A percentile compares a stretch with the other conserved stretches of the same genome.
Conservation (phyloP, 805 yeast species). For the Sugiyamaella qingdaonensis region DNA sequence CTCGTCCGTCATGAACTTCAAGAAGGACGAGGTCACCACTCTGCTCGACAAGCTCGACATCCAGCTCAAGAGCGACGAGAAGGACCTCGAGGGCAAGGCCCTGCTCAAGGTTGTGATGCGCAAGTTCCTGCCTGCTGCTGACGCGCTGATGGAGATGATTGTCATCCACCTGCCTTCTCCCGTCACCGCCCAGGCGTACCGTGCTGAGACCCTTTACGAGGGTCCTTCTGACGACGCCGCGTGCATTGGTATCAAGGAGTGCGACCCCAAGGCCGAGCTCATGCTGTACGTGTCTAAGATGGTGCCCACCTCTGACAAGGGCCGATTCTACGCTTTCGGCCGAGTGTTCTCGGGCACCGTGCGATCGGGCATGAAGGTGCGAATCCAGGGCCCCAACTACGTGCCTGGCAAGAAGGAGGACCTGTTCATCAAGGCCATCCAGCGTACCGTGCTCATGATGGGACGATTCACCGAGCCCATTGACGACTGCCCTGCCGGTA, state of each 20-base stretch:
- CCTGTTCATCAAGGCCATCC: constrained; percentile 92
- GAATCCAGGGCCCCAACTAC: constrained; percentile 99
- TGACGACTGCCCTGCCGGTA: constrained; percentile 99
- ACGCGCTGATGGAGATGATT: constrained; percentile 98
- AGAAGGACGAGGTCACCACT: constrained; percentile 92
- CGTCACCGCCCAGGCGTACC: constrained; percentile 97
- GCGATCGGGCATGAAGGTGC: constrained; percentile 96
- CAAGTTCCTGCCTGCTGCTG: constrained; percentile 99
- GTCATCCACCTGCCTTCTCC: constrained; percentile 98
- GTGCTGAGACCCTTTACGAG: constrained; percentile 98
- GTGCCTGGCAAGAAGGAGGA: constrained; percentile 98
- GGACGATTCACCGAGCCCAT: constrained; percentile 97
- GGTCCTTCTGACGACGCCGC: constrained; percentile 90
- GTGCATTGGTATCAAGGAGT: constrained; percentile 90
- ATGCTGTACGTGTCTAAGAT: constrained; percentile 99
- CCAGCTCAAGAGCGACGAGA: constrained; percentile 90
- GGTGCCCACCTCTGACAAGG: constrained; percentile 99
- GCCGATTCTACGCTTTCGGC: constrained; percentile 99
- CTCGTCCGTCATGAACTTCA: constrained; percentile 97
- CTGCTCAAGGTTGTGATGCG: constrained; percentile 97
- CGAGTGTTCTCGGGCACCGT: constrained; percentile 99
- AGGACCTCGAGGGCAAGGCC: constrained; percentile 98
- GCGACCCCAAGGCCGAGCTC: constrained; percentile 97
- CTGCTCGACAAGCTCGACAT: constrained; percentile 93
- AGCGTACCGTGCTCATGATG: constrained; percentile 99